Conservation (phyloP, 192 early-diverging fungal genomes). For the Globomyces pollinis-pini region DNA sequence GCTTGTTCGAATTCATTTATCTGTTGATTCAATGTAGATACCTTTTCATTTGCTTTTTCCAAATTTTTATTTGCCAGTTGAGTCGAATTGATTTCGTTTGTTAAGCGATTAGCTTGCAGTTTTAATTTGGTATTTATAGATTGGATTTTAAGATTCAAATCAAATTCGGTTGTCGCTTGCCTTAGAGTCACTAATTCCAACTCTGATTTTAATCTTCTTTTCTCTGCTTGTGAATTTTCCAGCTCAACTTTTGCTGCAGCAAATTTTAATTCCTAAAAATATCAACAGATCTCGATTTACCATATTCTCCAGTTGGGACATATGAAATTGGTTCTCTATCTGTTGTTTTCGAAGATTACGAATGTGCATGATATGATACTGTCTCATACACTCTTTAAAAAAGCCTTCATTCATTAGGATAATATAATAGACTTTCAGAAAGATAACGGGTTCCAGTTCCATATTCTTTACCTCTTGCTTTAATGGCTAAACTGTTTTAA, state of each 20-base stretch:
- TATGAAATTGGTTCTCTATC: neutral
- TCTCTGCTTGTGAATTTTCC: neutral
- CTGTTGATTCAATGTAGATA: too few relatives aligned
- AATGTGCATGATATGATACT: conserved; percentile 25
- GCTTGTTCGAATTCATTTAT: too few relatives aligned
- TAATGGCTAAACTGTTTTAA: neutral
- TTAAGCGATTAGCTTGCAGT: too few relatives aligned
- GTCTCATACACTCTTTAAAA: conserved; percentile 28
- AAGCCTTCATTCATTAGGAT: conserved; percentile 26
- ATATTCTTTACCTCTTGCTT: neutral
- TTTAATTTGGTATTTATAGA: too few relatives aligned
- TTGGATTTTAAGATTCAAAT: too few relatives aligned
- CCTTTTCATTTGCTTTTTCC: too few relatives aligned
- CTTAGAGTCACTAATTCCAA: neutral
- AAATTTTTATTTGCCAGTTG: too few relatives aligned
- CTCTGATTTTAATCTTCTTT: neutral
- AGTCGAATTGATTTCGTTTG: too few relatives aligned
- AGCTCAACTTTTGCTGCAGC: neutral
- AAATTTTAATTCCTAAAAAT: neutral
- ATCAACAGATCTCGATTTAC: neutral
- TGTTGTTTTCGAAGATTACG: conserved; percentile 19
- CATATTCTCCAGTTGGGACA: neutral
- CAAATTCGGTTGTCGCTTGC: too few relatives aligned
- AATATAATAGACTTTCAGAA: conserved; percentile 18
- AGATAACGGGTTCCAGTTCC: neutral